Base-by-base conservation (phyloP, 1,139 yeast species). In the Kluyveromyces sp. region DNA sequence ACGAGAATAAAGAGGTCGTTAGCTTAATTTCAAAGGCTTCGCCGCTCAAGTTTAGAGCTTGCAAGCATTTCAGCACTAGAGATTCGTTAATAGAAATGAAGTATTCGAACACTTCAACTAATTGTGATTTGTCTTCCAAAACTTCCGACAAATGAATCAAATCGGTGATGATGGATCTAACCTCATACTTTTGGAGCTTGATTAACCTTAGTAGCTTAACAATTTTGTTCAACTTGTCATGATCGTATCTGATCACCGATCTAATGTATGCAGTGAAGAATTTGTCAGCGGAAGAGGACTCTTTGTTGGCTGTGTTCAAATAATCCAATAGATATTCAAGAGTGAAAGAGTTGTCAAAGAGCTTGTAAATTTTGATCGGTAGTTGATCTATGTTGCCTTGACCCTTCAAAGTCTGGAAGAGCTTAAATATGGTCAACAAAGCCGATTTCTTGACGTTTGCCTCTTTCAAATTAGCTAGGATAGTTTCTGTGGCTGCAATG, bases 401-500 rank as follows among this genome's bases (percentile, higher is more conserved):
- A 3, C 69, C 70, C 49, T 63, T 68, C 49, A 68, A 50, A 21
- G 73, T 64, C 55, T 70, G 72, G 49, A 66, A 64, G 29, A 70
- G 50, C 45, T 70, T 70, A 32, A 61, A 59, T 44, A 70, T 64
- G 27, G 73, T 58, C n/a, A 64, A 50, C 37, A 71, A 51, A 3
- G 72, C 69, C 50, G 77, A 71, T 46, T 62, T 66, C 46, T 66
- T 67, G 4, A 68, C 65, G 37, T 60, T 63, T 35, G 65, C 63
- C 27, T 61, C 57, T 3, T 71, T 63, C 62, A 78, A 70, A 48
- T 71, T 71, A 6, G 73, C 59, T 38, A 81, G 68, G 28, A 92
- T 78, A 1, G 94, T 78, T 49, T 78, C 80, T 27, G 87, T 77
- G 6, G 94, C 78, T 2, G 95, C 88, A 38, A 74, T 67, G 29